A percentile compares a stretch with the other conserved stretches of the same genome.
phyloP scores from a whole-genome alignment of 164 flowering plant genomes.

The Piper betle region DNA sequence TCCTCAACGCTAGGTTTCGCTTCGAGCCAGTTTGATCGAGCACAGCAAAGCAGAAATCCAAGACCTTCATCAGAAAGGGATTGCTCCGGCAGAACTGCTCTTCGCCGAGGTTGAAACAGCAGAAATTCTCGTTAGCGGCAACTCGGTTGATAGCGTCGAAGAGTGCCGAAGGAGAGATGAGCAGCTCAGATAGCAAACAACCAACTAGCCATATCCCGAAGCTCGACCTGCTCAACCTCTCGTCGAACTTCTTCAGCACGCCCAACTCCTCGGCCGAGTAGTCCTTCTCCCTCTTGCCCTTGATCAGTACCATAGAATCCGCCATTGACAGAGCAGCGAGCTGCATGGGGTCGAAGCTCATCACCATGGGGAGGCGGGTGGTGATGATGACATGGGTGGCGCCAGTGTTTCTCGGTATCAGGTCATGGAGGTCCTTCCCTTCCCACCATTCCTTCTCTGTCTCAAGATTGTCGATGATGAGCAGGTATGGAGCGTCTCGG shows the following conservation, averaged over 20 bases:
- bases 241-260: slow-evolving; percentile 40
- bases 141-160: slow-evolving; percentile 51
- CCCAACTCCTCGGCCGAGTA: slow-evolving; percentile 50
- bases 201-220: slow-evolving; percentile 63
- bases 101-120: slow-evolving; percentile 22
- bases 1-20: slow-evolving; percentile 46
- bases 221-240: slow-evolving; percentile 49
- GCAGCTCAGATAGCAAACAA: slow-evolving; percentile 56
- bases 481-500: slow-evolving; percentile 67
- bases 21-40: slow-evolving; percentile 36
- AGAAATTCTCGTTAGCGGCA: slow-evolving; percentile 21
- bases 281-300: slow-evolving; percentile 56
- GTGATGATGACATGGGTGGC: slow-evolving; percentile 77
- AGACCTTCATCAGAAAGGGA: slow-evolving; percentile 43
- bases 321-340: slow-evolving; percentile 38
- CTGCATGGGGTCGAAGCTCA: slow-evolving; percentile 52
- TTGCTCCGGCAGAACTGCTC: slow-evolving; percentile 54
- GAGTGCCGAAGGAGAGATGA: slow-evolving; percentile 56
- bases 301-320: slow-evolving; percentile 52
- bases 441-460: slow-evolving; percentile 90
- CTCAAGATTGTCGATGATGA: slow-evolving; percentile 79
- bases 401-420: slow-evolving; percentile 76
- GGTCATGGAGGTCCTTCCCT: slow-evolving; percentile 62
- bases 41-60: slow-evolving; percentile 39
- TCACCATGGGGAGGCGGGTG: slow-evolving; percentile 52